These are phyloP conservation scores for Termitomyces sp. DNA, from an alignment of 768 basidiomycete genomes.

Conservation along the genomic window DNA sequence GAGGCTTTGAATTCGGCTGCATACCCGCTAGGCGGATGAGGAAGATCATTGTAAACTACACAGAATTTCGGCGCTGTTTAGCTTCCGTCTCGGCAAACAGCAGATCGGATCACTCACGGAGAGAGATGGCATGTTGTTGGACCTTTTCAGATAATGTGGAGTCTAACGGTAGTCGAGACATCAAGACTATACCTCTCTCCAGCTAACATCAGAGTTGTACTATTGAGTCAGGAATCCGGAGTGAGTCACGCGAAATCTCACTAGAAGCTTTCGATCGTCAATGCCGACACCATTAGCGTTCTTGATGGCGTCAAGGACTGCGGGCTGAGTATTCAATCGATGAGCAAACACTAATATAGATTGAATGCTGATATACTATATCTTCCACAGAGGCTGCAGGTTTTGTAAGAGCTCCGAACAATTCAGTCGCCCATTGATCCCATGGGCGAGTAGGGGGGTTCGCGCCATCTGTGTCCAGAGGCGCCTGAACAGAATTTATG, in stretches of 20 bases:
- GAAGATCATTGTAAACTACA: conserved; percentile 73
- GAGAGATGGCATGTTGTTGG: conserved; percentile 44
- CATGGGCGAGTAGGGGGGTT: conserved; percentile 12
- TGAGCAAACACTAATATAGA: background rate
- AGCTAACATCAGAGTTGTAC: conserved; percentile 37
- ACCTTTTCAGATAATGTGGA: conserved; percentile 26
- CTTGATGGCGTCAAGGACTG: conserved; percentile 40
- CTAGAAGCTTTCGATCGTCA: conserved; percentile 60
- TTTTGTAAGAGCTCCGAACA: conserved; percentile 23
- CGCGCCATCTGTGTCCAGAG: conserved; percentile 30
- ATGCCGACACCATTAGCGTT: conserved; percentile 32
- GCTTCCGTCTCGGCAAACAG: conserved; percentile 8
- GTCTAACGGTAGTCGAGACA: conserved; percentile 42
- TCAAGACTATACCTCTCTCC: conserved; percentile 52
- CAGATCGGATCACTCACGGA: conserved; percentile 38
- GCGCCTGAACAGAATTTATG: conserved; percentile 16
- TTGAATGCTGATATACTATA: conserved; percentile 18
- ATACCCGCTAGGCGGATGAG: conserved; percentile 63
- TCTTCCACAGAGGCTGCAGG: conserved; percentile 21
- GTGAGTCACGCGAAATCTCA: conserved; percentile 20
- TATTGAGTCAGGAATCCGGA: background rate
- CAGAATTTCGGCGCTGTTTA: background rate
- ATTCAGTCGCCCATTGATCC: conserved; percentile 20
- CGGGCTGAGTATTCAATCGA: conserved; percentile 28
- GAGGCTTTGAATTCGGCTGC: conserved; percentile 18